phyloP scores from a whole-genome alignment of 306 rosid genomes.

The Hippophae tibetana region DNA sequence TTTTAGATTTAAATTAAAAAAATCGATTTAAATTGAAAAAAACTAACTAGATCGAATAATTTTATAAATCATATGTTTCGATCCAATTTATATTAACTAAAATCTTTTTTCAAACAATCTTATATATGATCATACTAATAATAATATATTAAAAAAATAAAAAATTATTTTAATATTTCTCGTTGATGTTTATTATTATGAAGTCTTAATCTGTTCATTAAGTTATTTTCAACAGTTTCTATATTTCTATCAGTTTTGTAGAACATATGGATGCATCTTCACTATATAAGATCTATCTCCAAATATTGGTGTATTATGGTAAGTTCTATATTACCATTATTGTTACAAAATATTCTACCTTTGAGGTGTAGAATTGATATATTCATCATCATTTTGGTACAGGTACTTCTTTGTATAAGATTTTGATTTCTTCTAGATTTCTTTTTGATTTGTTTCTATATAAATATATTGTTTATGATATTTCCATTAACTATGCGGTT shows the following conservation, averaged over 20 bases:
- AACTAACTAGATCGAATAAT: too few relatives aligned
- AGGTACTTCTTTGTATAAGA: conserved; percentile 99
- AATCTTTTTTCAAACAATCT: too few relatives aligned
- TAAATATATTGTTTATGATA: conserved; percentile 78
- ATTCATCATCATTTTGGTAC: conserved; percentile 20
- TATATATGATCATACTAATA: too few relatives aligned
- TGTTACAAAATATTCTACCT: not conserved
- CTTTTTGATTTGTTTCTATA: conserved; percentile 77
- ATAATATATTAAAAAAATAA: too few relatives aligned
- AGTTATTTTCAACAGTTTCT: conserved; percentile 14
- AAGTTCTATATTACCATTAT: conserved; percentile 23
- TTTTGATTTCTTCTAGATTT: conserved; percentile 72
- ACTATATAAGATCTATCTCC: conserved; percentile 89
- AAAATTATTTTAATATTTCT: too few relatives aligned
- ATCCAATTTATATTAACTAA: too few relatives aligned
- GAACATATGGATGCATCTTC: conserved; percentile 86
- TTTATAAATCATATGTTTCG: too few relatives aligned
- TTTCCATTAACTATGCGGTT: conserved; percentile 72
- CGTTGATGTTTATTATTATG: too few relatives aligned
- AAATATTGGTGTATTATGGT: conserved; percentile 87
- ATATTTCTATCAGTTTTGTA: conserved; percentile 35
- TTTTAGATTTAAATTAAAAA: too few relatives aligned
- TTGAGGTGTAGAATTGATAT: conserved; percentile 18
- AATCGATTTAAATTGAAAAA: too few relatives aligned
- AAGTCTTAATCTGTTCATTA: not conserved